A percentile compares a stretch with the other conserved stretches of the same genome.
Conservation (phyloP, 73 alveolate species). For the Paramecium sonneborni region DNA sequence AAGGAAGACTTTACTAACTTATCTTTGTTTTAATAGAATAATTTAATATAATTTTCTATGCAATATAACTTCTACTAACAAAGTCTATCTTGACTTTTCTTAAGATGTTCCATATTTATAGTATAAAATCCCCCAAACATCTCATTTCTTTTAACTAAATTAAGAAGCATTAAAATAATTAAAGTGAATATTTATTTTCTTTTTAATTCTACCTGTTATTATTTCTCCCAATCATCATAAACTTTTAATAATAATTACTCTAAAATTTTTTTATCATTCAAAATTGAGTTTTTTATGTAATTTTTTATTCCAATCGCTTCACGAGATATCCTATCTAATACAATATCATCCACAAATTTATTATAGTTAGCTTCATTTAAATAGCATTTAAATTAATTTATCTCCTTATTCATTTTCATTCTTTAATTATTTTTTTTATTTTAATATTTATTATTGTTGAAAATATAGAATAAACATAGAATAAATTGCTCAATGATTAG, state of each 20-base stretch:
- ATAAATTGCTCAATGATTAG: too few species aligned
- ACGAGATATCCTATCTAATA: too few species aligned
- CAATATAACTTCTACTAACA: neutral
- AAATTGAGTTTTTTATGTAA: neutral
- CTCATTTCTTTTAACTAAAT: neutral
- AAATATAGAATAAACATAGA: too few species aligned
- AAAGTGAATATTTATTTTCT: neutral
- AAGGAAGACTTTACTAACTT: too few species aligned
- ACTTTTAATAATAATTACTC: neutral
- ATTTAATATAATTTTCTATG: neutral
- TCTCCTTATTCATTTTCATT: too few species aligned
- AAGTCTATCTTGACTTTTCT: neutral
- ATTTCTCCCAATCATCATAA: neutral
- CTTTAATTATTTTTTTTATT: too few species aligned
- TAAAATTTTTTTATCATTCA: neutral
- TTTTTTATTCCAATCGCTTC: too few species aligned
- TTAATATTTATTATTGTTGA: too few species aligned
- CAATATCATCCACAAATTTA: too few species aligned
- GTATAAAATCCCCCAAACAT: neutral
- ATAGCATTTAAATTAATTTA: too few species aligned
- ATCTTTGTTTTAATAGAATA: neutral
- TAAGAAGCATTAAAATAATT: neutral
- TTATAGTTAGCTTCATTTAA: too few species aligned
- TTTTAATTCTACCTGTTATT: neutral
- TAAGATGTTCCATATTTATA: neutral